These are phyloP conservation scores for Misopates orontium DNA, from an alignment of 257 asterid genomes.

Conservation along the genomic window DNA sequence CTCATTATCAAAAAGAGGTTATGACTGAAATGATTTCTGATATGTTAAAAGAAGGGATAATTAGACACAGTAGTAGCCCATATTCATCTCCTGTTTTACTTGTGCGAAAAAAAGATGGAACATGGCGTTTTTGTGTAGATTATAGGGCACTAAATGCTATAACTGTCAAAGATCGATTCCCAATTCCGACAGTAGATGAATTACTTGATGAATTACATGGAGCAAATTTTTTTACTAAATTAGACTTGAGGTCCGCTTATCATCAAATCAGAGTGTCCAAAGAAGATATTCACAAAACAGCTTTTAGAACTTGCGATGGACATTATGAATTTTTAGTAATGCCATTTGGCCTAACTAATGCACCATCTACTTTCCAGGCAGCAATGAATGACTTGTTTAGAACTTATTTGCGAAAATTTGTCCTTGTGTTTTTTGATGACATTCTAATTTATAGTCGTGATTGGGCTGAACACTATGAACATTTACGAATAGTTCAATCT, in stretches of 20 bases:
- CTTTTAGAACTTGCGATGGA: conserved; percentile 8
- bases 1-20: not conserved
- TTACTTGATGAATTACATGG: not conserved
- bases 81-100: no score
- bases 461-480: no score
- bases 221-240: not conserved
- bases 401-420: no score
- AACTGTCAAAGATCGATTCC: not conserved
- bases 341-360: not conserved
- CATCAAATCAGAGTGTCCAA: not conserved
- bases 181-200: not conserved
- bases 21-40: not conserved
- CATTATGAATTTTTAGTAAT: not conserved
- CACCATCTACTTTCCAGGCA: conserved; percentile 21
- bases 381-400: not conserved
- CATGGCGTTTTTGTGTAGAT: not conserved
- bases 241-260: not conserved
- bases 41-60: not conserved
- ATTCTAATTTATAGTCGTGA: no score
- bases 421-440: no score
- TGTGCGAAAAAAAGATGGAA: conserved; percentile 11
- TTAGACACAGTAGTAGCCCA: not conserved
- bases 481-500: no score
- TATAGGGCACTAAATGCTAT: not conserved
- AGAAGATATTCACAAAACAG: not conserved